Conservation (phyloP, 2,329 filamentous ascomycete genomes). For the Fusarium zealandicum region DNA sequence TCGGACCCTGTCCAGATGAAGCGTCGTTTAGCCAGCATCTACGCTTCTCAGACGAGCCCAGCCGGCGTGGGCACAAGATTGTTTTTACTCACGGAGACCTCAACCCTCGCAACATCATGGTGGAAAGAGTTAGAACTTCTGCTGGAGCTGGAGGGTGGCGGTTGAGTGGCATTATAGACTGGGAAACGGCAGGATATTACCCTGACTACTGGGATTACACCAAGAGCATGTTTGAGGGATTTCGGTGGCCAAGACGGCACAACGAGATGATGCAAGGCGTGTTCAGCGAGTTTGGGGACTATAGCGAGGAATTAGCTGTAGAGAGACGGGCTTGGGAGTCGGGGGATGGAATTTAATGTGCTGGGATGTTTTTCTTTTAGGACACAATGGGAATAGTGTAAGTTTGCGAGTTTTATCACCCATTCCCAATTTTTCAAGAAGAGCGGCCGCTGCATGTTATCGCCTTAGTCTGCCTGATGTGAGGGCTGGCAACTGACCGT, state of each 20-base stretch:
- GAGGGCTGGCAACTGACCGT: too few relatives aligned
- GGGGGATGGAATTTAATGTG: not conserved
- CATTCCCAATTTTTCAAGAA: too few relatives aligned
- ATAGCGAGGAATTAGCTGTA: not conserved
- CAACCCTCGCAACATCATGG: not conserved
- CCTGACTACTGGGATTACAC: conserved; percentile 9
- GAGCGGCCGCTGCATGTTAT: too few relatives aligned
- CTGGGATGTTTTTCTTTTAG: too few relatives aligned
- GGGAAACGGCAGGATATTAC: conserved; percentile 3
- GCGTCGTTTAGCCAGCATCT: conserved; percentile 44
- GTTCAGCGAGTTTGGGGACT: conserved; percentile 1
- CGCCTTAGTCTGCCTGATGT: too few relatives aligned
- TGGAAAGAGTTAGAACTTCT: not conserved
- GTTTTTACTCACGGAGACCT: not conserved
- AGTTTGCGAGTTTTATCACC: too few relatives aligned
- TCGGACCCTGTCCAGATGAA: conserved; percentile 44
- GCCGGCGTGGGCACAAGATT: conserved; percentile 36
- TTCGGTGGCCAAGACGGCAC: not conserved
- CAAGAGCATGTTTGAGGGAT: conserved; percentile 4
- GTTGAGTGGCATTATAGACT: conserved; percentile 3
- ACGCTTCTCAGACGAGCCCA: conserved; percentile 42
- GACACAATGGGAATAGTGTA: too few relatives aligned
- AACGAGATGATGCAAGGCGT: not conserved
- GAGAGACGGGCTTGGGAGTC: not conserved
- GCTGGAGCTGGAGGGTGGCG: not conserved